Percentiles rank a stretch among this genome's conserved stretches.
Evolutionary conservation across 1,284 basidiomycete genomes (phyloP).

Genomic region (Phellinidium pouzarii): DNA sequence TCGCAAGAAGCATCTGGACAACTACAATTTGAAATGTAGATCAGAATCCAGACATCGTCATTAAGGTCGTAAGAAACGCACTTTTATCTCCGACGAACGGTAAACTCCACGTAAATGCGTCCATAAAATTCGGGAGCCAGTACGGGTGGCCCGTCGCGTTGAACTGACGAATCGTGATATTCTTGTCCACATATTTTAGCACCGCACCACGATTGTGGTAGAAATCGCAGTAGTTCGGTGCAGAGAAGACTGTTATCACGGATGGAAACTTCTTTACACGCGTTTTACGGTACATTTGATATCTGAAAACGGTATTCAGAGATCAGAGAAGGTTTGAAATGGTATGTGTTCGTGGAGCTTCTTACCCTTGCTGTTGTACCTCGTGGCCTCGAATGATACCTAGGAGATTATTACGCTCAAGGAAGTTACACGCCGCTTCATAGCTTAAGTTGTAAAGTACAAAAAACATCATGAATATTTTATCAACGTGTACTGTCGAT

Average conservation of each 20-base stretch:
- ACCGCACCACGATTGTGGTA: conserved; percentile 96
- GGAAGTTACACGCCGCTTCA: conserved; percentile 88
- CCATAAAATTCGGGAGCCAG: conserved; percentile 97
- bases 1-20: conserved; percentile 95
- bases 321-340: neutral
- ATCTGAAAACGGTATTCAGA: conserved; percentile 39
- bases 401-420: conserved; percentile 87
- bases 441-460: conserved; percentile 71
- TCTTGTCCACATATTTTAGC: conserved; percentile 96
- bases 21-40: conserved; percentile 43
- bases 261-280: conserved; percentile 88
- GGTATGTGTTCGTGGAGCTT: conserved; percentile 22
- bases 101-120: conserved; percentile 98
- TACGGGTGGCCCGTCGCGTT: conserved; percentile 91
- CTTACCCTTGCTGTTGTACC: conserved; percentile 92
- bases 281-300: conserved; percentile 92
- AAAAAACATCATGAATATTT: neutral
- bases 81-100: conserved; percentile 98
- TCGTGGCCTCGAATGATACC: conserved; percentile 97
- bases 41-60: neutral
- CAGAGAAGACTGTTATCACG: conserved; percentile 95
- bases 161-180: conserved; percentile 96
- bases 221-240: conserved; percentile 93
- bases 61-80: conserved; percentile 33
- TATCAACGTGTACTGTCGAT: neutral